Base-by-base conservation (phyloP, 768 basidiomycete genomes). In the Collybia nuda region DNA sequence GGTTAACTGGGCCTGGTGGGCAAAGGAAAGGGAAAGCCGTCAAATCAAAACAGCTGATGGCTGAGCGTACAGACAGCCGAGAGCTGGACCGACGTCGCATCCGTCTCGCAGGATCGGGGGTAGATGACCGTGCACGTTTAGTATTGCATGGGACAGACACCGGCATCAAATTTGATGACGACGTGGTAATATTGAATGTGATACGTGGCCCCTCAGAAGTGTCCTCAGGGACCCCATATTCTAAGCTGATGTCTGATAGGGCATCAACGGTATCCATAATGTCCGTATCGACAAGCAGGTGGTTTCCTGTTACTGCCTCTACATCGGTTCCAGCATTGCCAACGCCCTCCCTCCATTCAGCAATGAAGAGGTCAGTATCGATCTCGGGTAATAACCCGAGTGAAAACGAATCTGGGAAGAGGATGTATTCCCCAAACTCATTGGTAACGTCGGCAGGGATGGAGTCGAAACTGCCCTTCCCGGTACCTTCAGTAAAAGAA, bases 401-500 rank as follows among this genome's bases (percentile, higher is more conserved):
- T 8, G 65, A 61, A 28, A 65, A 56, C 32, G 63, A 56, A 54
- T 68, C 66, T 43, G 69, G 64, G 44, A 63, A 62, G 40, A 65
- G 56, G 47, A 77, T 58, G 45, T 67, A 67, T 35, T 67, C 60
- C 17, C 67, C 69, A 40, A 51, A 59, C 53, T 76, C 68, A 56
- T 72, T 67, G 41, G 65, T 63, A 35, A 60, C 65, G 37, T 67
- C 67, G 29, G 64, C 62, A 48, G 74, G 63, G 36, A 73, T 59
- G 45, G 72, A 77, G 54, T 79, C 78, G 63, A 80, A 81, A 53
- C 78, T 78, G 40, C 81, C 80, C 50, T 67, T 63, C 14, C 71
- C 74, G 7, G 77, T 79, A 26, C 81, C 81, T 41, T 82, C 80
- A n/a, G 79, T 80, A 68, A 84, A 84, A 47, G 79, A 76, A 53